These are phyloP conservation scores for Rhynchospora tenuis DNA, from an alignment of 176 grass and related monocot genomes.

Conservation along the genomic window DNA sequence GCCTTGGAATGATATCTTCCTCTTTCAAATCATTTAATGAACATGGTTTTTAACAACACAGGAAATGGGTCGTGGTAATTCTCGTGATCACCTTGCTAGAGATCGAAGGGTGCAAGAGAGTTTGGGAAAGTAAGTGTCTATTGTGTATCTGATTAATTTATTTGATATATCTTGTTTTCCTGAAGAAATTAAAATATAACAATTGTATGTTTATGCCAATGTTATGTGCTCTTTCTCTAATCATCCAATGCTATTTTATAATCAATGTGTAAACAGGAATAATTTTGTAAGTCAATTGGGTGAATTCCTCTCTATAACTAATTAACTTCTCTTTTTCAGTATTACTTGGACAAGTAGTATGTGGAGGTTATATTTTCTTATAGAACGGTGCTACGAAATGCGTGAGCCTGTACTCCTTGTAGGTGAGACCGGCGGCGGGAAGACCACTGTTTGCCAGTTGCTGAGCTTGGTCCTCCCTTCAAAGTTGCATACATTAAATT, in stretches of 20 bases:
- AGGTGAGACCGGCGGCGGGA: slow-evolving; percentile 93
- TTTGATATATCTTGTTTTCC: not conserved
- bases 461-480: slow-evolving; percentile 59
- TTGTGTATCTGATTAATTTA: not conserved
- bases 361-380: slow-evolving; percentile 86
- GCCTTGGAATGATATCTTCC: not conserved
- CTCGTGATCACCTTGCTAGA: slow-evolving; percentile 35
- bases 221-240: not conserved
- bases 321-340: slow-evolving; percentile 31
- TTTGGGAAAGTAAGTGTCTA: slow-evolving; percentile 70
- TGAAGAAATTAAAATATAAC: slow-evolving; percentile 13
- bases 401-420: slow-evolving; percentile 95
- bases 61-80: slow-evolving; percentile 35
- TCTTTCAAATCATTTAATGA: slow-evolving; percentile 14
- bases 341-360: slow-evolving; percentile 96
- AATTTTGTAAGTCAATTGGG: not conserved
- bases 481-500: slow-evolving; percentile 88
- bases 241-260: not conserved
- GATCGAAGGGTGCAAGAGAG: slow-evolving; percentile 34
- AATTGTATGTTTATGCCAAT: not conserved
- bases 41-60: slow-evolving; percentile 30
- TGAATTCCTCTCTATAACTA: not conserved
- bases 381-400: slow-evolving; percentile 77
- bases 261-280: not conserved
- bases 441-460: slow-evolving; percentile 95